Evolutionary conservation across 768 basidiomycete genomes (phyloP).

Genomic region (Hortiboletus flavorubellus): DNA sequence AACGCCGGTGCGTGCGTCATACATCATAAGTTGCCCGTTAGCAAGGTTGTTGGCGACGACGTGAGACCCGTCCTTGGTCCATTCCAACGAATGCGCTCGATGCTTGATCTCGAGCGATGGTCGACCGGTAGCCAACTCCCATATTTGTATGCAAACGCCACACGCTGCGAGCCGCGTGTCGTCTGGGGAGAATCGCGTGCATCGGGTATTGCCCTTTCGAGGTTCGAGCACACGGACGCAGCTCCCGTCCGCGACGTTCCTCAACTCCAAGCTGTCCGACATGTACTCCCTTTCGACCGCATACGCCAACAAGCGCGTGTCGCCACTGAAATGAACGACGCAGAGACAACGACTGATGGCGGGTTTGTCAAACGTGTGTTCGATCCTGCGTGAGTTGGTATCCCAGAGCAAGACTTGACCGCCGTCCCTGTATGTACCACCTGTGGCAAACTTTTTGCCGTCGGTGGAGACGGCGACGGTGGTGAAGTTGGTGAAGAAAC

Average conservation of each 20-base stretch:
- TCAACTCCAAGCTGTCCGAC: conserved; percentile 22
- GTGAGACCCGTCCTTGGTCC: conserved; percentile 20
- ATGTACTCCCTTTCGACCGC: conserved; percentile 26
- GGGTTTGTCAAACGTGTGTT: conserved; percentile 23
- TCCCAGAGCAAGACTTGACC: conserved; percentile 26
- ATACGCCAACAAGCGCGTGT: conserved; percentile 17
- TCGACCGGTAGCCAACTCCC: conserved; percentile 17
- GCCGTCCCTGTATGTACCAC: conserved; percentile 23
- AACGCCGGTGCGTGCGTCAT: conserved; percentile 15
- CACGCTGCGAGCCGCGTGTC: conserved; percentile 23
- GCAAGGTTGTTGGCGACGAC: conserved; percentile 23
- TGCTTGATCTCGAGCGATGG: conserved; percentile 26
- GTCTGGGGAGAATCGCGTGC: conserved; percentile 26
- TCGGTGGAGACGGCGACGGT: conserved; percentile 23
- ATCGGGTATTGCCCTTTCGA: conserved; percentile 22
- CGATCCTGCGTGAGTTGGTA: conserved; percentile 18
- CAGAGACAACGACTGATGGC: conserved; percentile 21
- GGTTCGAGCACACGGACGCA: conserved; percentile 19
- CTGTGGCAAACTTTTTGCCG: conserved; percentile 24
- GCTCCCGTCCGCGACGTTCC: conserved; percentile 10
- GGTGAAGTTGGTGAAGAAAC: conserved; percentile 27
- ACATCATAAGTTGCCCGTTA: conserved; percentile 25
- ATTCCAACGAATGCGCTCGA: conserved; percentile 23
- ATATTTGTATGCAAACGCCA: conserved; percentile 23
- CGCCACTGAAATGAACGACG: conserved; percentile 24